Base-by-base conservation (phyloP, 352 stramenopile species). In the Saprolegnia parasitica region DNA sequence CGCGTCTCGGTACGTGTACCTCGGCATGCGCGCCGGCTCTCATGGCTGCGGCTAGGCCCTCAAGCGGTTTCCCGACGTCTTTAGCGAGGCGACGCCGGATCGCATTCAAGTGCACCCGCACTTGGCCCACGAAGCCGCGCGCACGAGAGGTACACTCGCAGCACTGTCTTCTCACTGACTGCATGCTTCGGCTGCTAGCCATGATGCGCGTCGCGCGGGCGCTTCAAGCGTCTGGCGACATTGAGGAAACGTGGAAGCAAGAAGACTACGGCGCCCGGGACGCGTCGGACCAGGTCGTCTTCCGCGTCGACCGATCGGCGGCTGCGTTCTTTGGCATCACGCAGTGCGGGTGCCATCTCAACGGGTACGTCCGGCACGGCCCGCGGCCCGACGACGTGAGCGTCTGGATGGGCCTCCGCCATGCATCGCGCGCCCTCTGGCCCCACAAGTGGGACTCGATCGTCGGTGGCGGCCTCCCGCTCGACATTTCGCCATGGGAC, bases 281-380 rank as follows among this genome's bases (percentile, higher is more conserved):
- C 2, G 73, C 73, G 49, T 84, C 85, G 62, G 74, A 73, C 37
- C 76, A 76, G 26, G 45, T 21, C 39, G 65, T 90, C 20, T 89
- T 92, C 67, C 76, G 72, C 65, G 87, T 80, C 68, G 75, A 92
- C 39, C 82, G 84, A n/a, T 81, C 81, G 24, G 80, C 81, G n/a
- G 83, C 76, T 37, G 68, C 75, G 29, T 78, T 73, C 71, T 92
- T 92, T 29, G 82, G 84, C 1, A 72, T 92, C 29, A 81, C 73
- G 35, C 78, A 88, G 65, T 92, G 80, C 65, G 84, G 77, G 46
- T 88, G 81, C 16, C 81, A 90, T 68, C 72, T 90, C 42, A 92
- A 92, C 24, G 82, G 84, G 29, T 92, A 83, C 40, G 78, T 89
- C 40, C 76, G 80, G 16, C 26, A 71, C 21, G 56, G 65, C 18